These are phyloP conservation scores for Cytidiella melzeri DNA, from an alignment of 768 basidiomycete species.

Conservation along the genomic window DNA sequence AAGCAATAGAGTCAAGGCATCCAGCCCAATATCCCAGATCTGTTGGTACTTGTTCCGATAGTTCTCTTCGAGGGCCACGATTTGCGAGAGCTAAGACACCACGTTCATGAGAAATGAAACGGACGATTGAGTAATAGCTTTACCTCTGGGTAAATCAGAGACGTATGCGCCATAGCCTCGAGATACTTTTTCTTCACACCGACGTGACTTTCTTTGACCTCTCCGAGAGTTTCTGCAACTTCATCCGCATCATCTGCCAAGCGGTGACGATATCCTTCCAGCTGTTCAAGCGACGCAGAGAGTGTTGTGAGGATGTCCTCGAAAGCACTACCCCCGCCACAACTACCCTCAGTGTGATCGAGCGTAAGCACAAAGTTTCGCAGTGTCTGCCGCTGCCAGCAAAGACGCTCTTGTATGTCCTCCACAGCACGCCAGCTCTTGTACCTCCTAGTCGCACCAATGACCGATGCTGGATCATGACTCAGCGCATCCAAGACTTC, in stretches of 20 bases:
- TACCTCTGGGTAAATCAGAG: constrained; percentile 77
- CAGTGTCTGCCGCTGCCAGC: constrained; percentile 47
- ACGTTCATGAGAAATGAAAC: too few species aligned
- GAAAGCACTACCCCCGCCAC: constrained; percentile 34
- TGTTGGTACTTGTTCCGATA: constrained; percentile 78
- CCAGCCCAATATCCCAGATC: constrained; percentile 77
- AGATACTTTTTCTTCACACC: constrained; percentile 62
- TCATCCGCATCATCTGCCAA: constrained; percentile 42
- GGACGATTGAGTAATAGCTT: too few species aligned
- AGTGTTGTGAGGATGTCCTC: constrained; percentile 50
- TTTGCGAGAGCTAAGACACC: constrained; percentile 51
- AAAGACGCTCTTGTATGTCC: constrained; percentile 60
- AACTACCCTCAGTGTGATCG: background rate
- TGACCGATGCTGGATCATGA: constrained; percentile 75
- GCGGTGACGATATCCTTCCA: constrained; percentile 41
- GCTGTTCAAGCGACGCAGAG: constrained; percentile 38
- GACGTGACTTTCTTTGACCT: constrained; percentile 50
- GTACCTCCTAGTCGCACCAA: constrained; percentile 52
- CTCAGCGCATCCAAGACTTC: constrained; percentile 70
- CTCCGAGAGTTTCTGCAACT: constrained; percentile 41
- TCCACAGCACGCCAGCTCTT: constrained; percentile 71
- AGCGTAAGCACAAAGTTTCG: constrained; percentile 15
- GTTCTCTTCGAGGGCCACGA: constrained; percentile 68
- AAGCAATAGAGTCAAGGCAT: constrained; percentile 66
- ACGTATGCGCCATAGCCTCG: constrained; percentile 56